Percentiles rank a stretch among this genome's conserved stretches.
Evolutionary conservation across 768 basidiomycete species (phyloP).

Genomic region (Mycena metata): DNA sequence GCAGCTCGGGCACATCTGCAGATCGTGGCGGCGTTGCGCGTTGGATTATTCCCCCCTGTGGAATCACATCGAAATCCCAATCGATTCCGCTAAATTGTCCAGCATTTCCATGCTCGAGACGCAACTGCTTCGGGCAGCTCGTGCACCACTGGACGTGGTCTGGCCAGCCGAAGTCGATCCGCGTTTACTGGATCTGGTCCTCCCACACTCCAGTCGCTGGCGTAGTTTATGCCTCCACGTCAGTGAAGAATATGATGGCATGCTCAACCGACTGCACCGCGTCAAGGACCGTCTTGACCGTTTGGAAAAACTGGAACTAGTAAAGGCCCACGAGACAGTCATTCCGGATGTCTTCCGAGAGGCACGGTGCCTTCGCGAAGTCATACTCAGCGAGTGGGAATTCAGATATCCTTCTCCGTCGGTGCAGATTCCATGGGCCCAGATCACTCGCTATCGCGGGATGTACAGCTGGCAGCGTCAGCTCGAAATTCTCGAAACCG

Average conservation of each 20-base stretch:
- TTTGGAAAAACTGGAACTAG: background rate
- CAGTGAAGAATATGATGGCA: too few relatives aligned
- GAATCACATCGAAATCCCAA: background rate
- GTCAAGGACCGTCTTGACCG: background rate
- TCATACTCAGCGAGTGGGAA: background rate
- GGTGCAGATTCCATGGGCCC: background rate
- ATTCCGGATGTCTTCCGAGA: background rate
- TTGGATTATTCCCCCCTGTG: background rate
- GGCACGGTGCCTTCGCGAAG: background rate
- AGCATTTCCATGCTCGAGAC: conserved; percentile 6
- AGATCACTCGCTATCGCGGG: conserved; percentile 4
- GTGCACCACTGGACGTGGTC: background rate
- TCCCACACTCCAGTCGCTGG: background rate
- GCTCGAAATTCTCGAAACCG: background rate
- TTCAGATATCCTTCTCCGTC: background rate
- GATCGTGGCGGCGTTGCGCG: background rate
- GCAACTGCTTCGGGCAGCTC: conserved; percentile 1
- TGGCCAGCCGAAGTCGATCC: background rate
- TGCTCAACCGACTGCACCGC: background rate
- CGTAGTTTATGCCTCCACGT: background rate
- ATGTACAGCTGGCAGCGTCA: background rate
- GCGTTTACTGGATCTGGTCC: background rate
- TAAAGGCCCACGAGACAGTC: background rate
- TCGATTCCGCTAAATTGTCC: background rate
- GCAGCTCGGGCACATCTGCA: conserved; percentile 13